Base-by-base conservation (phyloP, 371 early-diverging fungal species). In the Batrachochytrium dendrobatidis region DNA sequence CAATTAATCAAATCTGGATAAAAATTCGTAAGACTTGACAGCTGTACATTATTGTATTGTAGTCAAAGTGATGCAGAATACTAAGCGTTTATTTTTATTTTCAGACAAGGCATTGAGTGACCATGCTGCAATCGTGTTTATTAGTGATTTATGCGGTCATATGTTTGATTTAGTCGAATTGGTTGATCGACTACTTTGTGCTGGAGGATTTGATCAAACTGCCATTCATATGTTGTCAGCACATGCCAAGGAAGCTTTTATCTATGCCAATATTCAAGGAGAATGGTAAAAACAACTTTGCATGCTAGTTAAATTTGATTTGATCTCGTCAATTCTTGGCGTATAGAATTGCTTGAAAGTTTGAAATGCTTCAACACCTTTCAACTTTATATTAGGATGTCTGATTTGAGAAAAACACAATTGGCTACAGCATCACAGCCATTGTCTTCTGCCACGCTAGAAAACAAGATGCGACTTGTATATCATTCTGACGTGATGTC, bases 281-380 rank as follows among this genome's bases (percentile, higher is more conserved):
- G 60, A 59, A 53, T 59, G 60, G 60, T 53, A 12, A 24, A 24
- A 6, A 28, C 22, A n/a, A n/a, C n/a, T n/a, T n/a, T n/a, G n/a
- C n/a, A n/a, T n/a, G n/a, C n/a, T n/a, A n/a, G n/a, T n/a, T n/a
- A n/a, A n/a, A n/a, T n/a, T n/a, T n/a, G n/a, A n/a, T n/a, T n/a
- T n/a, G n/a, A n/a, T n/a, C n/a, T n/a, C n/a, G n/a, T n/a, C n/a
- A n/a, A n/a, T n/a, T n/a, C n/a, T n/a, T n/a, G n/a, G n/a, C n/a
- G n/a, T n/a, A n/a, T n/a, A n/a, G n/a, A n/a, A n/a, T n/a, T n/a
- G n/a, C n/a, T n/a, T n/a, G n/a, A n/a, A n/a, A n/a, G n/a, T n/a
- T n/a, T n/a, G n/a, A n/a, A n/a, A n/a, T n/a, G n/a, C n/a, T n/a
- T n/a, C n/a, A n/a, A n/a, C n/a, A n/a, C n/a, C n/a, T n/a, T n/a